Evolutionary conservation across 768 basidiomycete genomes (phyloP).

Genomic region (Chiua virens): DNA sequence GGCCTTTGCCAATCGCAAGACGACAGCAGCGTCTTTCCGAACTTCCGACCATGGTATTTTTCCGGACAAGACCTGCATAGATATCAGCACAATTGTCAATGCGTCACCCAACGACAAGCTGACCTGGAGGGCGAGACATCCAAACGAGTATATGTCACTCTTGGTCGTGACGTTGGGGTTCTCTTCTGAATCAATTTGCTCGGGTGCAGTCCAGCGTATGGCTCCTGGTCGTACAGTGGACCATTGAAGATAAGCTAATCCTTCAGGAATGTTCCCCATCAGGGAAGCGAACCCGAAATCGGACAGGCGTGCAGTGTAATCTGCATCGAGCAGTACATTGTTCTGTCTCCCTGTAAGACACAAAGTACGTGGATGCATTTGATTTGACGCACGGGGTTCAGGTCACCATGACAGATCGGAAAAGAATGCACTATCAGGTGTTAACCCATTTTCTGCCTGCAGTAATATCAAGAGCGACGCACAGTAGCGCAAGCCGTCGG

Average conservation of each 20-base stretch:
- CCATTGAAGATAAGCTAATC: background rate
- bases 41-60: conserved; percentile 4
- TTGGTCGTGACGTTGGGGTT: background rate
- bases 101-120: background rate
- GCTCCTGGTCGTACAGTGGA: conserved; percentile 35
- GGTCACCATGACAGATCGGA: conserved; percentile 12
- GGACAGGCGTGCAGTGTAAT: conserved; percentile 37
- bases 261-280: conserved; percentile 2
- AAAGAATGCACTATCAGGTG: conserved; percentile 5
- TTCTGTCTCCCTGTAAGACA: conserved; percentile 4
- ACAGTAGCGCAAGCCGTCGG: conserved; percentile 13
- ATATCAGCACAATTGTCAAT: background rate
- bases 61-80: conserved; percentile 20
- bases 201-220: conserved; percentile 44
- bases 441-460: background rate
- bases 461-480: background rate
- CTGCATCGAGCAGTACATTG: conserved; percentile 14
- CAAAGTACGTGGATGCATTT: background rate
- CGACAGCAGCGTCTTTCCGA: background rate
- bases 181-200: conserved; percentile 25
- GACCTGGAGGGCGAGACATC: conserved; percentile 31
- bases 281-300: conserved; percentile 43
- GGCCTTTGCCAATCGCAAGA: conserved; percentile 8
- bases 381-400: conserved; percentile 5
- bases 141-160: conserved; percentile 19